Evolutionary conservation across 2,329 filamentous ascomycete genomes (phyloP), one percentile per base, ranked within the genome.

Genomic region (Didymella arachidicola): DNA sequence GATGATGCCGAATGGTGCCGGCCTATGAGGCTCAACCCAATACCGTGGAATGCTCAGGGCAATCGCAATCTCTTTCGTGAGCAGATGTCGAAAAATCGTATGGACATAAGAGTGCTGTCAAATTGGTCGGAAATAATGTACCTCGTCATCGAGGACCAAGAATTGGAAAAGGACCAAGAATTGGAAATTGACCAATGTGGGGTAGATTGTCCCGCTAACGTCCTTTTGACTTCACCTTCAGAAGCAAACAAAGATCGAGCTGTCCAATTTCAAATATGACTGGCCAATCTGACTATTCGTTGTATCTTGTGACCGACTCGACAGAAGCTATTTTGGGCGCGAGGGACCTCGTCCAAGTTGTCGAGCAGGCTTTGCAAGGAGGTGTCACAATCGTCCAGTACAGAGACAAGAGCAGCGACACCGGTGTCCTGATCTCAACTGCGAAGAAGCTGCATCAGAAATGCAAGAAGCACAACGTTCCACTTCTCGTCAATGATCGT

Each of bases 241-340:
- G 27, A n/a, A 22, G 12, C 14, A 11, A 53, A 26, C 32, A 34
- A 50, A 38, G 11, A 14, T 42, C 32, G 32, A 11, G 16, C 10
- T 30, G 12, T 16, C 29, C 50, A 59, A 79, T 77, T 72, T 56
- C 69, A 54, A 80, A 59, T 62, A 79, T 77, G 73, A 71, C 79
- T 29, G 66, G 64, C 59, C 62, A 69, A 19, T 81, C 89, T 45
- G 87, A 96, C 78, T 93, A 96, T 76, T 88, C 89, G 47, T 81
- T 97, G 38, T 97, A 97, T 75, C 84, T 97, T 57, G 93, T 97
- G 67, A 97, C 93, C 5, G 93, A 97, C 82, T 95, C 92, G 49
- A 96, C 93, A n/a, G 85, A 89, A 14, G 87, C 87, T 32, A 92
- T 97, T 66, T 87, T 97, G 42, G 90, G 90, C 53, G 79, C 83